Evolutionary conservation across 2,329 filamentous ascomycete genomes (phyloP).

Genomic region (Diaporthe humulicola): DNA sequence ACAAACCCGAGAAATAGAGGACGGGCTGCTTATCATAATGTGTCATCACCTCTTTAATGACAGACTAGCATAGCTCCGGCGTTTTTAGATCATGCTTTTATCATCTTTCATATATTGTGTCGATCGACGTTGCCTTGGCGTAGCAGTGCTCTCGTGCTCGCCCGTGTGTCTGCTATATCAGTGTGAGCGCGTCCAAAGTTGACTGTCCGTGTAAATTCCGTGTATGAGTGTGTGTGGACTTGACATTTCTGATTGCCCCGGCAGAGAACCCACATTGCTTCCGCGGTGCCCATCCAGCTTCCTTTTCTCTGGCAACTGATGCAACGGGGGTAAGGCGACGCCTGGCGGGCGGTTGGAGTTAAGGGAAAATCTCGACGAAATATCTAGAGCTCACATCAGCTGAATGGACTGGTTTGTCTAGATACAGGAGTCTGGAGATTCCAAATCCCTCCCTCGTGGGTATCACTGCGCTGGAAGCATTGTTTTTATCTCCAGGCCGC

Average conservation of each 20-base stretch:
- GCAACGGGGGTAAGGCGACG: not conserved
- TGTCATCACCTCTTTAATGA: not conserved
- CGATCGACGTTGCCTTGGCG: not conserved
- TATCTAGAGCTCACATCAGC: not conserved
- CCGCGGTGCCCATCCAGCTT: not conserved
- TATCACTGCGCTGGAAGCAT: not conserved
- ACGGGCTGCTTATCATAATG: not conserved
- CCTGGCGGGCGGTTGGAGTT: not conserved
- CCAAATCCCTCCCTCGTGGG: not conserved
- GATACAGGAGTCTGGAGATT: not conserved
- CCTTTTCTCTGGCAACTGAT: too few species aligned
- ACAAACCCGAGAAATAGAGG: not conserved
- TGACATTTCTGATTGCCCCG: not conserved
- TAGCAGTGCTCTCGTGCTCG: not conserved
- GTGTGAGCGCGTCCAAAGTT: not conserved
- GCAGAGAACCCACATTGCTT: too few species aligned
- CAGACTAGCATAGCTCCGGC: conserved; percentile 27
- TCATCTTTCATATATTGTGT: not conserved
- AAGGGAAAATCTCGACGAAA: not conserved
- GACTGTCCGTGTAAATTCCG: not conserved
- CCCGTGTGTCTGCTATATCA: too few species aligned
- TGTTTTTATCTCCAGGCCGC: too few species aligned
- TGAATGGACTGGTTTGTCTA: not conserved
- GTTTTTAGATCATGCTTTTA: not conserved
- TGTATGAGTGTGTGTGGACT: not conserved